Conservation (phyloP, 129 eudicot species). For the Flaveria robusta region DNA sequence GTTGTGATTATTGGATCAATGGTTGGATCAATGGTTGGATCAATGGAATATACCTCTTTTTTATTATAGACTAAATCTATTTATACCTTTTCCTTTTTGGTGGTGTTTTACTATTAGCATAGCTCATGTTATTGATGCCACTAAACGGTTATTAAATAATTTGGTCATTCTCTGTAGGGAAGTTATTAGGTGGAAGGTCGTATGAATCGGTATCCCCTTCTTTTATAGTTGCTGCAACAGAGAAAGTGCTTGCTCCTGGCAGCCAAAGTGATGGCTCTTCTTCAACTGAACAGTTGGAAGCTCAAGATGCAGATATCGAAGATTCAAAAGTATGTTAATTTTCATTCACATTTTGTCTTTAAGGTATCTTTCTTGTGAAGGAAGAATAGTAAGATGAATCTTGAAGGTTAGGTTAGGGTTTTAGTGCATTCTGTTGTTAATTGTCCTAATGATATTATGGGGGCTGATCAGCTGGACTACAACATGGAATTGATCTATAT, state of each 20-base stretch:
- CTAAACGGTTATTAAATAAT: slow-evolving; percentile 27
- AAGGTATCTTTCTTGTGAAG: not conserved
- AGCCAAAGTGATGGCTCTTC: slow-evolving; percentile 56
- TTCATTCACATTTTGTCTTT: slow-evolving; percentile 15
- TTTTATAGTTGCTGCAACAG: slow-evolving; percentile 65
- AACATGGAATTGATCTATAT: slow-evolving; percentile 4
- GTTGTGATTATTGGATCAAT: not conserved
- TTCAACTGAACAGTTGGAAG: slow-evolving; percentile 52
- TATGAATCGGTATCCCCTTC: slow-evolving; percentile 58
- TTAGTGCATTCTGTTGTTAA: not conserved
- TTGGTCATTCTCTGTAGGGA: slow-evolving; percentile 63
- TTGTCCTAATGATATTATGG: not conserved
- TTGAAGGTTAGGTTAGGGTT: slow-evolving; percentile 9
- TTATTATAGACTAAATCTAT: not conserved
- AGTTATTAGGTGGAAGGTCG: slow-evolving; percentile 52
- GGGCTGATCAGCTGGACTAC: not conserved
- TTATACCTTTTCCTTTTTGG: not conserved
- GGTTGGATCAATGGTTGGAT: not conserved
- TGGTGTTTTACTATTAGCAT: too few species aligned
- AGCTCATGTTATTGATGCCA: slow-evolving; percentile 2
- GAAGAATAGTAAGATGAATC: not conserved
- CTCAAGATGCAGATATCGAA: slow-evolving; percentile 47
- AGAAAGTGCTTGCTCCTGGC: slow-evolving; percentile 73
- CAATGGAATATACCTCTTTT: not conserved
- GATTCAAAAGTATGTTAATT: slow-evolving; percentile 52